Base-by-base conservation (phyloP, 148 eudicot genomes). In the Camellia lanceoleosa region DNA sequence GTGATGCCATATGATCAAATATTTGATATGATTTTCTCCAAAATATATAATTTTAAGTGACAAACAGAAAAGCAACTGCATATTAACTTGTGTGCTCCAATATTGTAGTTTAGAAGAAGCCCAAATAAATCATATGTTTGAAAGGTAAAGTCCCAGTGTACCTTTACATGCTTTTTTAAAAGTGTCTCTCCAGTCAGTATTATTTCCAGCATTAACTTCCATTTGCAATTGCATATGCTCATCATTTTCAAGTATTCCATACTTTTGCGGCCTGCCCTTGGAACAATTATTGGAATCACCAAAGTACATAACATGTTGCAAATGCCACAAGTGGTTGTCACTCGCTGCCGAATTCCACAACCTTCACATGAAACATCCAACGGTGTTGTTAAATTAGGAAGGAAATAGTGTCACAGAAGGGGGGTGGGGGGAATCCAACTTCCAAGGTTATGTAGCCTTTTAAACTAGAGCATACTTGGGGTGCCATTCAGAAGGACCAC, bases 321-420 rank as follows among this genome's bases (percentile, higher is more conserved):
- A 64, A 80, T 85, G 75, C 99, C 99, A 96, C 47, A 96, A 79
- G 76, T 74, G 80, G 78, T 90, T 84, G 79, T 96, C 97, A 75
- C 69, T 86, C 42, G 97, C 91, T 65, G 94, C 92, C 38, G 58
- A 83, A 86, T 89, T 90, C 99, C 99, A 96, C 60, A 88, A 87
- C 90, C 99, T 96, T 79, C 76, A 79, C 69, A 88, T 23, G 30
- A 71, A 83, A 66, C 73, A 83, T 9, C 43, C 47, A 74, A 23
- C 56, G 80, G 62, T 65, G 70, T 20, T 58, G 65, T 60, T 69
- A 59, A n/a, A 43, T 54, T 38, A 41, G 63, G 13, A 42, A 61
- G 64, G 4, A 67, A 59, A 41, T 51, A 4, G 61, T 63, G 55
- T 23, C 12, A 49, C 23, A 19, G 5, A 71, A 5, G 47, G 44